Evolutionary conservation across 352 stramenopile genomes (phyloP), one percentile per base, ranked within the genome.

Genomic region (Globisporangium middletonii): DNA sequence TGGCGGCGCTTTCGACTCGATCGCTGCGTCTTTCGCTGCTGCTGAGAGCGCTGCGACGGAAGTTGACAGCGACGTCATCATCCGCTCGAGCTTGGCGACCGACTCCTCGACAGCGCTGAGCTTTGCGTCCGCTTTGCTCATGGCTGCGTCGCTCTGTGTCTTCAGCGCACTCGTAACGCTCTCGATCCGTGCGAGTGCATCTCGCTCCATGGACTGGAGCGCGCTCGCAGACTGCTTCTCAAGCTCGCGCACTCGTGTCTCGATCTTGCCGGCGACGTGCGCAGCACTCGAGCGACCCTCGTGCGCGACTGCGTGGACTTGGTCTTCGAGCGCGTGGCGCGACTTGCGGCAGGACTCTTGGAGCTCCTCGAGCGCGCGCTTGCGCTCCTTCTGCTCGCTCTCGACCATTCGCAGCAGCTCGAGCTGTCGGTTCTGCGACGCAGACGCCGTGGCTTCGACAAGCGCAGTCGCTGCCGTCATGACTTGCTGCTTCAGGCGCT

Each of bases 351-450:
- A 53, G 3, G 67, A 63, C 55, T 89, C 79, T 0, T 82, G 59
- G 0, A 82, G 28, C 0, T 53, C 41, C 8, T 85, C 73, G 2
- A 82, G 16, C 4, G 57, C 49, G 30, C 62, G 23, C 33, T 79
- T 86, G 11, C 75, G 57, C 28, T 89, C 79, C 30, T 69, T 73
- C 54, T 82, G 70, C 46, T 89, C 79, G 12, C 47, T 69, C 28
- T 83, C 66, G 46, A 79, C 0, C 51, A 68, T 59, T 60, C 59
- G 75, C 2, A 64, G 44, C 13, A 75, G 47, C 3, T 80, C 72
- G 26, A 67, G 18, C 15, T 72, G 60, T n/a, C 68, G 68, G 23
- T 27, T 71, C 27, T 78, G 72, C 19, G 56, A 74, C 11, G 50
- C 63, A 33, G 30, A 57, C 1, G 67, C 46, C 51, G 59, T 60